phyloP scores from a whole-genome alignment of 805 yeast genomes.

The Wickerhamomyces strasburgensis region DNA sequence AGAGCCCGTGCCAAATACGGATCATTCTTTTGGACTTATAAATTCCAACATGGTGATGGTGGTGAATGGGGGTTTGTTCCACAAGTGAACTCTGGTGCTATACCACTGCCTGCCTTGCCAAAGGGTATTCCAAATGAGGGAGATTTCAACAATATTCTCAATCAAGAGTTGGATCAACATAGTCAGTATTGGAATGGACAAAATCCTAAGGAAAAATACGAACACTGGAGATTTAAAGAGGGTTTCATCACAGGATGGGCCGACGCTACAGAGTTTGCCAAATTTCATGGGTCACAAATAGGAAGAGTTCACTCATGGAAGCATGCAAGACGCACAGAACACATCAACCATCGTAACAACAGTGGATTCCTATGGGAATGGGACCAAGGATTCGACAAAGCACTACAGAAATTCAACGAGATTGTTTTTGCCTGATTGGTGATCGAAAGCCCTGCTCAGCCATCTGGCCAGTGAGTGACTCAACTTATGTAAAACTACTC shows the following conservation, averaged over 20 bases:
- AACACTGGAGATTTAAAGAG: conserved; percentile 75
- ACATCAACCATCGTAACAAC: conserved; percentile 48
- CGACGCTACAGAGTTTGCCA: conserved; percentile 66
- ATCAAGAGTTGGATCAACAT: conserved; percentile 42
- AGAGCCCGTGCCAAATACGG: conserved; percentile 59
- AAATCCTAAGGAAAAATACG: conserved; percentile 56
- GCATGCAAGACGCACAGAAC: conserved; percentile 55
- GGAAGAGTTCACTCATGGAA: conserved; percentile 77
- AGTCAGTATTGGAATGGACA: conserved; percentile 61
- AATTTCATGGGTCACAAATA: conserved; percentile 60
- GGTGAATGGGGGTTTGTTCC: conserved; percentile 95
- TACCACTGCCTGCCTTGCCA: conserved; percentile 33
- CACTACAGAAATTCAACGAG: conserved; percentile 29
- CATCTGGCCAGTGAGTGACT: no score
- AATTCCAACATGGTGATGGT: conserved; percentile 83
- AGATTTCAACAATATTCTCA: conserved; percentile 36
- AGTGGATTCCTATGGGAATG: conserved; percentile 75
- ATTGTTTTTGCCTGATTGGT: background rate
- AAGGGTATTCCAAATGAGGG: conserved; percentile 34
- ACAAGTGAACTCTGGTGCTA: conserved; percentile 61
- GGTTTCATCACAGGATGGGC: conserved; percentile 75
- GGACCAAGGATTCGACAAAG: conserved; percentile 79
- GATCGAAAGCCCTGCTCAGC: no score
- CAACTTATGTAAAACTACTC: no score
- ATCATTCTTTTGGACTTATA: conserved; percentile 84